Base-by-base conservation (phyloP, 2,329 filamentous ascomycete genomes). In the Hypoxylon sp. region DNA sequence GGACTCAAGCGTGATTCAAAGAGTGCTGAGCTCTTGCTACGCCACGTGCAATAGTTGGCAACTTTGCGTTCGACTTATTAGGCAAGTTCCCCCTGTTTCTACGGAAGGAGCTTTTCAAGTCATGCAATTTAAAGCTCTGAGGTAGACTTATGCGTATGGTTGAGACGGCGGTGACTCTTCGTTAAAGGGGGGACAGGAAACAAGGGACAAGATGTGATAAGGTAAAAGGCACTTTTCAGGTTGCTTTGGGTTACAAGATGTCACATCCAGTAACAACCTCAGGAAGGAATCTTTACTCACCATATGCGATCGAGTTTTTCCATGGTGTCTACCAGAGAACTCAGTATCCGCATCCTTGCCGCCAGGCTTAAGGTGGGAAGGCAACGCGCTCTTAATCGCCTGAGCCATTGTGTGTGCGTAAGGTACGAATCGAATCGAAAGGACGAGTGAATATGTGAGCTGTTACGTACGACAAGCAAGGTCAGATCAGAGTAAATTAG, bases 271-370 rank as follows among this genome's bases (percentile, higher is more conserved):
- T n/a, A n/a, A n/a, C n/a, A n/a, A n/a, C n/a, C n/a, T n/a, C n/a
- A n/a, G n/a, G n/a, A n/a, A 43, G 16, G 23, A 32, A 38, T 31
- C 21, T 11, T 30, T 51, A 86, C 88, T 84, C 76, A 89, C 89
- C 84, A 92, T 89, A 75, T 92, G 89, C 55, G 88, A 91, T 73
- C 89, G 87, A 63, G 88, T 89, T 83, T 92, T 92, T 76, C 89
- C 89, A 73, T 92, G 88, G 71, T 90, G 89, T 71, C 86, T 85
- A 63, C 80, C 78, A 64, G 80, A 75, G 61, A 84, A 79, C 60
- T 76, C 76, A 59, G 68, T 67, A 56, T 77, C 76, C 38, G 72
- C 74, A 56, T 73, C 78, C 63, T 66, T 66, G 40, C 66, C 75
- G 53, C 61, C 74, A 57, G 86, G 81, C 82, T 91, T 93, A 67